Base-by-base conservation (phyloP, 176 grass and related monocot species). In the Aegilops sharonensis region DNA sequence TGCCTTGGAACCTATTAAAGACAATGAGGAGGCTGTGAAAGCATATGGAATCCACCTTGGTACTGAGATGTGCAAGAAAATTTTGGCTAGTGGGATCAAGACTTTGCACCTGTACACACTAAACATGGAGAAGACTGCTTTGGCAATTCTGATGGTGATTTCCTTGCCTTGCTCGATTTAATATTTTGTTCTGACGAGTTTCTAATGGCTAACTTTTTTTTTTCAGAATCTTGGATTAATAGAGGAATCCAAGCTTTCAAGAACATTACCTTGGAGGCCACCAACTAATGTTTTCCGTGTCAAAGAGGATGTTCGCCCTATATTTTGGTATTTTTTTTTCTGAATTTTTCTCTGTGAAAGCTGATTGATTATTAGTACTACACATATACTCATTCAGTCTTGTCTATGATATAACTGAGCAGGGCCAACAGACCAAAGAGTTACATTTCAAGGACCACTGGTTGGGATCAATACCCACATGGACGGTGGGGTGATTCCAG, bases 351-450 rank as follows among this genome's bases (percentile, higher is more conserved):
- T 86, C 77, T 78, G 17, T 62, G 15, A 60, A 82, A 31, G 3
- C 27, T 85, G 32, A 12, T 78, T 59, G 24, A 40, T 5, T 65
- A 25, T 57, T 36, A 8, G 17, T 78, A 18, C 6, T 62, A 42
- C 35, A 59, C n/a, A 84, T 62, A 27, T 68, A 27, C 81, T 87
- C 23, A 81, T 21, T 5, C 23, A 77, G 10, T 72, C 40, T 78
- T 45, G 12, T 81, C 18, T 78, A 65, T 63, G 30, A 68, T 9
- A 9, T 78, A 60, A 89, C 34, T 70, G 7, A 90, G 59, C 83
- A 97, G 94, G 94, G 94, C 94, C 84, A 97, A 97, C 77, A 87
- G 94, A 78, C 94, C 94, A 66, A 97, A 97, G 84, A 97, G 94
- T 81, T 97, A 97, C 69, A 94, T 97, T 85, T 75, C 77, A 45